Evolutionary conservation across 1,284 basidiomycete genomes (phyloP).

Genomic region (Mycena sp.): DNA sequence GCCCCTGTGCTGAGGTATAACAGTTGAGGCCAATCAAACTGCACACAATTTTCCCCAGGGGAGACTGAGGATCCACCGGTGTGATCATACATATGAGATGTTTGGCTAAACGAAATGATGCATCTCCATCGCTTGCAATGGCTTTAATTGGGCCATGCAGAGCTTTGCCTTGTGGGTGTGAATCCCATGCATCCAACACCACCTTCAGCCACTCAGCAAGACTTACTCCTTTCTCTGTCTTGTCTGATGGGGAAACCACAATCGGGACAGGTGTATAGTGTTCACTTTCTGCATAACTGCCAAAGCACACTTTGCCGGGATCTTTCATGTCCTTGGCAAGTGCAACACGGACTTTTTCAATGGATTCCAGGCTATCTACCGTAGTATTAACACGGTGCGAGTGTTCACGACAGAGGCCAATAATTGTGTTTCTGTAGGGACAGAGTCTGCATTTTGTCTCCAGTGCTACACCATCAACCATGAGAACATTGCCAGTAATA

Average conservation of each 20-base stretch:
- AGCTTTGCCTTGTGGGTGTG: slow-evolving; percentile 36
- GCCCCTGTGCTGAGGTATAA: slow-evolving; percentile 32
- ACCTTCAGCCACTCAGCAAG: slow-evolving; percentile 37
- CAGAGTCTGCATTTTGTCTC: slow-evolving; percentile 39
- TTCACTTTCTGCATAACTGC: slow-evolving; percentile 36
- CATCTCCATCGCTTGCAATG: slow-evolving; percentile 45
- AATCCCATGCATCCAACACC: slow-evolving; percentile 34
- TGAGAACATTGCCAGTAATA: slow-evolving; percentile 34
- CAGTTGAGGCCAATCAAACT: slow-evolving; percentile 41
- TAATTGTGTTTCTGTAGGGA: slow-evolving; percentile 27
- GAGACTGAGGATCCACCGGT: slow-evolving; percentile 26
- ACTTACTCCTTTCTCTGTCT: slow-evolving; percentile 39
- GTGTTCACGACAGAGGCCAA: slow-evolving; percentile 43
- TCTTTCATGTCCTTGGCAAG: slow-evolving; percentile 21
- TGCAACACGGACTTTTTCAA: slow-evolving; percentile 33
- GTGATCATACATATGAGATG: slow-evolving; percentile 37
- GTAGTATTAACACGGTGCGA: slow-evolving; percentile 30
- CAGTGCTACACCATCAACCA: slow-evolving; percentile 45
- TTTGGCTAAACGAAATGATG: slow-evolving; percentile 40
- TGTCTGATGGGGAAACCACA: slow-evolving; percentile 42
- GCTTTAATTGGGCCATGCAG: slow-evolving; percentile 41
- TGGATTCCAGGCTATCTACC: slow-evolving; percentile 31
- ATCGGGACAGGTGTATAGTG: slow-evolving; percentile 41
- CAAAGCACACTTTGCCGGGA: slow-evolving; percentile 32
- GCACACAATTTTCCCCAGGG: slow-evolving; percentile 33